Conservation (phyloP, 192 early-diverging fungal species). For the Phycomyces blakesleeanus region DNA sequence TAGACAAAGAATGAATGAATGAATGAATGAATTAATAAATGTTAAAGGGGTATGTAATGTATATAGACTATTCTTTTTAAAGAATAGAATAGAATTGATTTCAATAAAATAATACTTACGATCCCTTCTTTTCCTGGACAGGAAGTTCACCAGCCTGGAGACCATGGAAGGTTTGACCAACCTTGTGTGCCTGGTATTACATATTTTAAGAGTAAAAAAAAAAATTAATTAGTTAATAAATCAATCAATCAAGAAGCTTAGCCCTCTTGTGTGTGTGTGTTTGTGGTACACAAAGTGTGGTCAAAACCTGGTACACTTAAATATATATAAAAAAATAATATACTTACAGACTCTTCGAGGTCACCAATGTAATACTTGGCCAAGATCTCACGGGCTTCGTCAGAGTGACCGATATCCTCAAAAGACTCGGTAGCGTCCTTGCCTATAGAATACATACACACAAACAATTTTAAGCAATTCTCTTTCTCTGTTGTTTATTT, state of each 20-base stretch:
- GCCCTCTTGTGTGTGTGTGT: background rate
- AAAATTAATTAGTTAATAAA: no score
- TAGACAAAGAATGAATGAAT: no score
- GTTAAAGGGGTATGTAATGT: no score
- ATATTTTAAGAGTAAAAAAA: no score
- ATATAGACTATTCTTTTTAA: no score
- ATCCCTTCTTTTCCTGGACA: background rate
- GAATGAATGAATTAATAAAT: no score
- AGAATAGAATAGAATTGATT: no score
- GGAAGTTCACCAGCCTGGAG: constrained; percentile 31
- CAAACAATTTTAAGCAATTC: no score
- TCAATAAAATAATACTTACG: no score
- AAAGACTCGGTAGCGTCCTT: constrained; percentile 87
- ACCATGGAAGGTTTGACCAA: constrained; percentile 3
- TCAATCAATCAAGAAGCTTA: no score
- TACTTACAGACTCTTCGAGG: constrained; percentile 31
- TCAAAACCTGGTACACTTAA: background rate
- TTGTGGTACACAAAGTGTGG: background rate
- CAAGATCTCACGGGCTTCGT: constrained; percentile 84
- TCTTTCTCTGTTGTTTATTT: no score
- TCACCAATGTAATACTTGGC: constrained; percentile 33
- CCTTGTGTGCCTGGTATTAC: constrained; percentile 6
- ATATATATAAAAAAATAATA: background rate
- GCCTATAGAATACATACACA: constrained; percentile 37
- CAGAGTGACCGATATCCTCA: constrained; percentile 94